A percentile compares a stretch with the other conserved stretches of the same genome.
Conservation (phyloP, 257 asterid genomes). For the Rauvolfia tetraphylla region DNA sequence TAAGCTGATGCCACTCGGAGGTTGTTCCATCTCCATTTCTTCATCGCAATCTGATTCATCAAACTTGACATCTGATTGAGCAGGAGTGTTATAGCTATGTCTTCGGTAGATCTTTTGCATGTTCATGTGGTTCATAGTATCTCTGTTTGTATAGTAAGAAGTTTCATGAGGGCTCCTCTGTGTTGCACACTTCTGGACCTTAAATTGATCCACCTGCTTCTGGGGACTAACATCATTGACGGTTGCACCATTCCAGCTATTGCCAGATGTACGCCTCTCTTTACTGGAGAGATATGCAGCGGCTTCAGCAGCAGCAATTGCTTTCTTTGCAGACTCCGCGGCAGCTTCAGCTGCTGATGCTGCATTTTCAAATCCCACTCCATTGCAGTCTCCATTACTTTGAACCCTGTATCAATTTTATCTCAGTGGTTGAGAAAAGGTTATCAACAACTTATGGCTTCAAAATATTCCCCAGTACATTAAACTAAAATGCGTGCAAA, state of each 20-base stretch:
- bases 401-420: constrained; percentile 11
- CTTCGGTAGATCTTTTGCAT: constrained; percentile 44
- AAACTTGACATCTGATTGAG: constrained; percentile 33
- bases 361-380: constrained; percentile 41
- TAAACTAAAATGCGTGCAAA: not conserved
- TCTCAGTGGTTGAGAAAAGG: not conserved
- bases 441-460: not conserved
- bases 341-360: constrained; percentile 89
- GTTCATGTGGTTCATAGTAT: constrained; percentile 21
- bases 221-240: constrained; percentile 5
- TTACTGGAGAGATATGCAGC: constrained; percentile 60
- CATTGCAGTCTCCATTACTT: constrained; percentile 40
- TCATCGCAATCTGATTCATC: constrained; percentile 72
- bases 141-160: constrained; percentile 12
- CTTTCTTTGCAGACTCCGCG: constrained; percentile 65
- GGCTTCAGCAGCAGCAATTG: constrained; percentile 90
- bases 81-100: constrained; percentile 55
- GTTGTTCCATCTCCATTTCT: constrained; percentile 69
- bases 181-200: constrained; percentile 22
- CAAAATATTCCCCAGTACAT: not conserved
- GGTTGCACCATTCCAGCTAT: constrained; percentile 11
- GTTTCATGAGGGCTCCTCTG: constrained; percentile 19
- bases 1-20: constrained; percentile 20
- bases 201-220: constrained; percentile 19
- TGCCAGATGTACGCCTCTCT: constrained; percentile 37